Evolutionary conservation across 148 eudicot genomes (phyloP).

Genomic region (Fagopyrum tataricum): DNA sequence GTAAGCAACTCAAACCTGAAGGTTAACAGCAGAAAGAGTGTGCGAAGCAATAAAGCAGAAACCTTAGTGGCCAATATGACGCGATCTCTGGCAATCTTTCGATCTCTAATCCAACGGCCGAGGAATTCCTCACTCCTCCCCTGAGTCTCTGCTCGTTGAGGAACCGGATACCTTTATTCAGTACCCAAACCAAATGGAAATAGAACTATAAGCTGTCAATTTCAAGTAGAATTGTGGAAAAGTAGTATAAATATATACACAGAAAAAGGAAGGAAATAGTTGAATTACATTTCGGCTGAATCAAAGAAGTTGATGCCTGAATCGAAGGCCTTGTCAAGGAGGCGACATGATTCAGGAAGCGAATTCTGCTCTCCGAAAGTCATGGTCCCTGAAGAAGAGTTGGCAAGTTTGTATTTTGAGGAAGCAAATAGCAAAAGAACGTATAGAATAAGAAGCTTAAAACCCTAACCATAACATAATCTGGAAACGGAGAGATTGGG

Average conservation of each 20-base stretch:
- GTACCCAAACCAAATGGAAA: not conserved
- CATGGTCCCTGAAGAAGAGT: slow-evolving; percentile 54
- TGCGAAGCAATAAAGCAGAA: slow-evolving; percentile 1
- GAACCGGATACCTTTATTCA: slow-evolving; percentile 74
- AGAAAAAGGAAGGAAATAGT: not conserved
- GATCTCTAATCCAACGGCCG: slow-evolving; percentile 70
- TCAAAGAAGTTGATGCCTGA: slow-evolving; percentile 92
- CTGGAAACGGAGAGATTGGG: slow-evolving; percentile 60
- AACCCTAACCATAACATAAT: slow-evolving; percentile 52
- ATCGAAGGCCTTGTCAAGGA: slow-evolving; percentile 63
- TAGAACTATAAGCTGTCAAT: not conserved
- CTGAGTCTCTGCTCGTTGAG: slow-evolving; percentile 73
- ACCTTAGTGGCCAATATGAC: slow-evolving; percentile 76
- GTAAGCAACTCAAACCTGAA: not conserved
- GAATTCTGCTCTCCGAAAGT: slow-evolving; percentile 83
- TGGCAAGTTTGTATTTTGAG: not conserved
- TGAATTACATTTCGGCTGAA: slow-evolving; percentile 76
- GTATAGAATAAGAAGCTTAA: not conserved
- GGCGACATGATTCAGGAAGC: slow-evolving; percentile 38
- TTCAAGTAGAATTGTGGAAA: not conserved
- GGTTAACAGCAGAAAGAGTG: slow-evolving; percentile 14
- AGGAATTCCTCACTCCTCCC: slow-evolving; percentile 84
- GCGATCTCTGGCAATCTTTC: slow-evolving; percentile 49
- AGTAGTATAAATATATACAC: too few relatives aligned
- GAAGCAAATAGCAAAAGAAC: not conserved